Conservation (phyloP, 768 basidiomycete genomes). For the Lentinula guzmanii region DNA sequence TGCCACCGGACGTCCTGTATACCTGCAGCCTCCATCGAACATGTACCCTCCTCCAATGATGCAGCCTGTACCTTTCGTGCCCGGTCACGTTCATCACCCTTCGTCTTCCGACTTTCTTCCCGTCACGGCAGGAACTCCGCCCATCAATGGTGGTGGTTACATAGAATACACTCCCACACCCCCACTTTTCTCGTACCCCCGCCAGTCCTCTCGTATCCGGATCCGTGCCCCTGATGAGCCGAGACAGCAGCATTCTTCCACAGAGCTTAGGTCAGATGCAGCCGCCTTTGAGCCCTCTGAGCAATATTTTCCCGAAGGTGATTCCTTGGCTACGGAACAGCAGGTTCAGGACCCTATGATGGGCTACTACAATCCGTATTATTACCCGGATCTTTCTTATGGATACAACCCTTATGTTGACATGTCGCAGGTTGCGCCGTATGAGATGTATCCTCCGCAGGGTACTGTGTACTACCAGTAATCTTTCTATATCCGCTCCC, state of each 20-base stretch:
- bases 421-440: constrained; percentile 57
- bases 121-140: constrained; percentile 45
- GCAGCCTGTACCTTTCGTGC: constrained; percentile 45
- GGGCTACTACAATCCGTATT: constrained; percentile 63
- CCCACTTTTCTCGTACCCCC: constrained; percentile 71
- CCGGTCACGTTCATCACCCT: constrained; percentile 58
- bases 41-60: constrained; percentile 65
- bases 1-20: constrained; percentile 76
- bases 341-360: constrained; percentile 35
- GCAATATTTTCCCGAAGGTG: constrained; percentile 20
- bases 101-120: constrained; percentile 34
- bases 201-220: constrained; percentile 65
- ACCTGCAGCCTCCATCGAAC: constrained; percentile 54
- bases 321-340: constrained; percentile 16
- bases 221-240: constrained; percentile 56
- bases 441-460: constrained; percentile 58
- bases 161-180: constrained; percentile 49
- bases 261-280: constrained; percentile 17
- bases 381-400: constrained; percentile 61
- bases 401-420: constrained; percentile 65
- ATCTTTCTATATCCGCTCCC: constrained; percentile 16
- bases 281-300: constrained; percentile 12
- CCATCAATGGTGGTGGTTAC: constrained; percentile 44
- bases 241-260: constrained; percentile 19
- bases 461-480: constrained; percentile 58